Evolutionary conservation across 345 rosid species (phyloP).

Genomic region (Camelina neglecta): DNA sequence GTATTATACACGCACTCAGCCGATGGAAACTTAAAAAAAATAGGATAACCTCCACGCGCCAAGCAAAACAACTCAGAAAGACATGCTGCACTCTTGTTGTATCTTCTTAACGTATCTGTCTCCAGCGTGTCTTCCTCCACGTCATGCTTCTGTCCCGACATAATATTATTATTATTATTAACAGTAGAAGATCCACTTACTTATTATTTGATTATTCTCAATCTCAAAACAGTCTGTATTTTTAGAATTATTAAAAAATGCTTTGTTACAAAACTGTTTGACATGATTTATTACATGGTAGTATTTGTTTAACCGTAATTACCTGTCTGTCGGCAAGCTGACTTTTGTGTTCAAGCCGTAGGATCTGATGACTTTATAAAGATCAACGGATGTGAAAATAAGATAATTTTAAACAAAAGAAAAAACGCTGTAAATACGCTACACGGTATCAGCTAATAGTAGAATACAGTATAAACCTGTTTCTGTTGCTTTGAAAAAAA

Average conservation of each 20-base stretch:
- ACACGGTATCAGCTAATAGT: too few relatives aligned
- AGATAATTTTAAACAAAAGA: neutral
- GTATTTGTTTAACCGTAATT: conserved; percentile 26
- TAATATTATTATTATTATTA: neutral
- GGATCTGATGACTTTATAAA: neutral
- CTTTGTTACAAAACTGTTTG: neutral
- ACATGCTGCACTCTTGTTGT: neutral
- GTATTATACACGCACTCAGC: neutral
- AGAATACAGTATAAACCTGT: neutral
- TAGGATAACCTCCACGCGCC: conserved; percentile 31
- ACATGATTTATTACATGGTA: conserved; percentile 39
- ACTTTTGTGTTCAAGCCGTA: conserved; percentile 16
- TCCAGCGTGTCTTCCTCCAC: conserved; percentile 38
- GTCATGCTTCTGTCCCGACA: conserved; percentile 19
- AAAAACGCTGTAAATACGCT: conserved; percentile 22
- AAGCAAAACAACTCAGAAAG: conserved; percentile 19
- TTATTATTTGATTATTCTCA: neutral
- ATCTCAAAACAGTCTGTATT: conserved; percentile 20
- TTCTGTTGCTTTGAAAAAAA: conserved; percentile 5
- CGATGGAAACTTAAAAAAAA: too few relatives aligned
- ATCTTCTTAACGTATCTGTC: conserved; percentile 22
- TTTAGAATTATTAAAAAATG: neutral
- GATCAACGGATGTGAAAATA: conserved; percentile 40
- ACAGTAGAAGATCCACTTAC: neutral
- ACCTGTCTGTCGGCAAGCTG: conserved; percentile 53